Evolutionary conservation across 306 rosid species (phyloP).

Genomic region (Crataegus laevigata): DNA sequence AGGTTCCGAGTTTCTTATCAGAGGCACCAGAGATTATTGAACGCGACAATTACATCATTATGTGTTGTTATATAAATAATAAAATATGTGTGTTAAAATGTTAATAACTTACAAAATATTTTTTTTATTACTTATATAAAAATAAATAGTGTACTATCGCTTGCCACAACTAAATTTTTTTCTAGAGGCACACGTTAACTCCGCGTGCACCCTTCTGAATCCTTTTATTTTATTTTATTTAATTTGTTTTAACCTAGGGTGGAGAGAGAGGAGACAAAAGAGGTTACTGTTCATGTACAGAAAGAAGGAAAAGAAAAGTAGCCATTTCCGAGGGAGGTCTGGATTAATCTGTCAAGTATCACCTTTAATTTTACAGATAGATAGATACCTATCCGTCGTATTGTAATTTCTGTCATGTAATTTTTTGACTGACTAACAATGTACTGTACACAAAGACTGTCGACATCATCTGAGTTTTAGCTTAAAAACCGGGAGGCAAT

Average conservation of each 20-base stretch:
- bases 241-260: not conserved
- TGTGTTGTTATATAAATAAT: too few species aligned
- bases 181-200: slow-evolving; percentile 47
- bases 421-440: not conserved
- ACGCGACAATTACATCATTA: too few species aligned
- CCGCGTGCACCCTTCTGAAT: slow-evolving; percentile 16
- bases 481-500: slow-evolving; percentile 43
- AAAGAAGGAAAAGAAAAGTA: slow-evolving; percentile 10
- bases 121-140: too few species aligned
- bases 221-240: not conserved
- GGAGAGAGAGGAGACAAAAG: not conserved
- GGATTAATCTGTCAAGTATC: slow-evolving; percentile 1
- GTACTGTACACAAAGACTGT: not conserved
- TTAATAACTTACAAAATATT: too few species aligned
- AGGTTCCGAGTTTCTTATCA: not conserved
- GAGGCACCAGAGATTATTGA: too few species aligned
- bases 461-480: not conserved
- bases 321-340: slow-evolving; percentile 41
- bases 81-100: too few species aligned
- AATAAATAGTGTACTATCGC: too few species aligned
- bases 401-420: not conserved
- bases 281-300: slow-evolving; percentile 5
- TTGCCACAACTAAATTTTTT: too few species aligned
- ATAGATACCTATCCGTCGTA: not conserved
- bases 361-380: slow-evolving; percentile 13